phyloP scores from a whole-genome alignment of 208 protist species.

The Endotrypanum monterogeii region DNA sequence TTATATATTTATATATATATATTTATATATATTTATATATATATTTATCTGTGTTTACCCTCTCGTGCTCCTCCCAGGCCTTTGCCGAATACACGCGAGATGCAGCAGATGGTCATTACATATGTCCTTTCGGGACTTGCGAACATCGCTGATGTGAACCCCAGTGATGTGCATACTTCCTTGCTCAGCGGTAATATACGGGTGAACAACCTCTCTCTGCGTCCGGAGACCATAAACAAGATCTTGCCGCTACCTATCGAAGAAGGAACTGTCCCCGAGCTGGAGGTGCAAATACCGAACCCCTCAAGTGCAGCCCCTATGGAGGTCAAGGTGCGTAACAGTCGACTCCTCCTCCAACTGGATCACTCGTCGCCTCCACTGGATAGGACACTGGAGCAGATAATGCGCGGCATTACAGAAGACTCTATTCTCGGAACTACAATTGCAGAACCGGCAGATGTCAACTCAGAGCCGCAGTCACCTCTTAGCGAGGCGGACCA shows the following conservation, averaged over 20 bases:
- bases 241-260: constrained; percentile 64
- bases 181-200: constrained; percentile 48
- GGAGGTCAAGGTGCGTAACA: constrained; percentile 33
- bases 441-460: constrained; percentile 3
- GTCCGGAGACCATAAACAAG: constrained; percentile 54
- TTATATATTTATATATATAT: too few relatives aligned
- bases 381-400: constrained; percentile 52
- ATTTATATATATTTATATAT: too few relatives aligned
- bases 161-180: constrained; percentile 65
- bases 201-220: constrained; percentile 56
- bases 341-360: constrained; percentile 37
- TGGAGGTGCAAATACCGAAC: constrained; percentile 73
- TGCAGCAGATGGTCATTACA: constrained; percentile 74
- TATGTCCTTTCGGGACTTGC: constrained; percentile 66
- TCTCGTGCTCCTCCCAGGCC: not conserved
- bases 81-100: constrained; percentile 9
- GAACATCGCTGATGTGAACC: constrained; percentile 75
- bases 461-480: constrained; percentile 18
- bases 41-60: too few relatives aligned
- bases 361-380: constrained; percentile 22
- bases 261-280: constrained; percentile 41
- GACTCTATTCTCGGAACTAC: constrained; percentile 53
- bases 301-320: constrained; percentile 54
- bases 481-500: constrained; percentile 11
- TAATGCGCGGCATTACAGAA: constrained; percentile 54